Conservation (phyloP, 495 filamentous ascomycete species). For the Aspergillus coremiiformis region DNA sequence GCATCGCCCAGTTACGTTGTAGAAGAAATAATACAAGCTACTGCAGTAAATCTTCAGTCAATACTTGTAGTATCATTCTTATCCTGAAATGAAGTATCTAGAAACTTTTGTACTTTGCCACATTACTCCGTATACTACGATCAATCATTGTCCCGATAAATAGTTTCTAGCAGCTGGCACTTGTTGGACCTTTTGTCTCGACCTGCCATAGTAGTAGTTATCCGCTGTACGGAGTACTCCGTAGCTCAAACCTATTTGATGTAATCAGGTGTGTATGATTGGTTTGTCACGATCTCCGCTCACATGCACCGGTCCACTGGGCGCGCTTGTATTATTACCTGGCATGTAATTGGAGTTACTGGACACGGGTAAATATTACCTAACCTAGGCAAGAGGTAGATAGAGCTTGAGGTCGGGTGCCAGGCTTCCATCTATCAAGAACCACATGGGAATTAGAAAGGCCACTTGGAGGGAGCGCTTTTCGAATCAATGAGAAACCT, state of each 20-base stretch:
- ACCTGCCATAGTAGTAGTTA: neutral
- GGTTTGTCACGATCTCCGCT: neutral
- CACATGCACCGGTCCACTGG: conserved; percentile 1
- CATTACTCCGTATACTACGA: neutral
- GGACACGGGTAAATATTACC: conserved; percentile 1
- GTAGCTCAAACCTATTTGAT: conserved; percentile 4
- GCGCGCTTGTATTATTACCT: neutral
- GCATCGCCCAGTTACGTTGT: conserved; percentile 14
- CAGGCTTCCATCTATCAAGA: neutral
- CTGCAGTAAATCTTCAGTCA: neutral
- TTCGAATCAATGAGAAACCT: conserved; percentile 5
- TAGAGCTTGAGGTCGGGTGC: no score
- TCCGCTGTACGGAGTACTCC: conserved; percentile 6
- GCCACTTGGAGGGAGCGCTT: conserved; percentile 12
- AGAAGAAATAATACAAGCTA: conserved; percentile 15
- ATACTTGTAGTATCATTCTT: neutral
- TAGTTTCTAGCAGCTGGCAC: no score
- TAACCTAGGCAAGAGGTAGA: neutral
- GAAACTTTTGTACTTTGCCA: neutral
- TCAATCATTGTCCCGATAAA: neutral
- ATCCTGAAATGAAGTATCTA: neutral
- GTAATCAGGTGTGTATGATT: conserved; percentile 10
- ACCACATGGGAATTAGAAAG: neutral
- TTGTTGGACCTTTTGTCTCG: no score
- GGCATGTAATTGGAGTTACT: no score